These are phyloP conservation scores for Dendryphion nanum DNA, from an alignment of 2,329 filamentous ascomycete species.

Conservation along the genomic window DNA sequence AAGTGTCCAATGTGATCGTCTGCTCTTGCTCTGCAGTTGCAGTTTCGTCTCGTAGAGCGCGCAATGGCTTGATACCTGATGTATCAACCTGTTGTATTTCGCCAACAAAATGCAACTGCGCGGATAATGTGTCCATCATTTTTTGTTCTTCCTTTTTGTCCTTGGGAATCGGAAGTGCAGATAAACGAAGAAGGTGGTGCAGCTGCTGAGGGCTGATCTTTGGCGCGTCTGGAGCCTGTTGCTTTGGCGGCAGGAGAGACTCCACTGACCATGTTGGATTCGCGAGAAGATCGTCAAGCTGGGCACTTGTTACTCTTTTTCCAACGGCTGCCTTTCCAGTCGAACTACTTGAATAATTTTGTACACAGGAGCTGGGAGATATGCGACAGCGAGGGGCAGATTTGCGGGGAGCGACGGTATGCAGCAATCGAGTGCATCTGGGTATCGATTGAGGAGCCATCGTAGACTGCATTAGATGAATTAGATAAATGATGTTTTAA, in stretches of 20 bases:
- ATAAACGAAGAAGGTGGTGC: slow-evolving; percentile 82
- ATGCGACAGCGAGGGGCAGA: too few relatives aligned
- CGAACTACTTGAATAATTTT: too few relatives aligned
- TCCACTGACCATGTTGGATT: slow-evolving; percentile 81
- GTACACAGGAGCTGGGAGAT: too few relatives aligned
- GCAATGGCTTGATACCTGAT: slow-evolving; percentile 67
- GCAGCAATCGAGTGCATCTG: too few relatives aligned
- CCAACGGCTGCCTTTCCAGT: too few relatives aligned
- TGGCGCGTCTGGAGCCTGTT: slow-evolving; percentile 26
- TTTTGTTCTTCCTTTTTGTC: slow-evolving; percentile 60
- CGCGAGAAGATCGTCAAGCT: slow-evolving; percentile 52
- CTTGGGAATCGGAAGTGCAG: slow-evolving; percentile 75
- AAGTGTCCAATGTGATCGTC: slow-evolving; percentile 58
- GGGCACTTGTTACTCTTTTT: slow-evolving; percentile 18
- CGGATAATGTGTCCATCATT: slow-evolving; percentile 73
- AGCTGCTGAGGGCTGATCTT: slow-evolving; percentile 66
- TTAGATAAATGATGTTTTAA: too few relatives aligned
- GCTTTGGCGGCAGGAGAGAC: slow-evolving; percentile 61
- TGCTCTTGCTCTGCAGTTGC: slow-evolving; percentile 52
- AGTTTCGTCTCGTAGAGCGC: slow-evolving; percentile 80
- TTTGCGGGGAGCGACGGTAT: too few relatives aligned
- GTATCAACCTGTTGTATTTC: slow-evolving; percentile 81
- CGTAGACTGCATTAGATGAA: too few relatives aligned
- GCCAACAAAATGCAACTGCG: slow-evolving; percentile 88
- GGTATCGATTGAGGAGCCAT: too few relatives aligned